Evolutionary conservation across 495 filamentous ascomycete species (phyloP), one percentile per base, ranked within the genome.

Genomic region (Talaromyces adpressus): DNA sequence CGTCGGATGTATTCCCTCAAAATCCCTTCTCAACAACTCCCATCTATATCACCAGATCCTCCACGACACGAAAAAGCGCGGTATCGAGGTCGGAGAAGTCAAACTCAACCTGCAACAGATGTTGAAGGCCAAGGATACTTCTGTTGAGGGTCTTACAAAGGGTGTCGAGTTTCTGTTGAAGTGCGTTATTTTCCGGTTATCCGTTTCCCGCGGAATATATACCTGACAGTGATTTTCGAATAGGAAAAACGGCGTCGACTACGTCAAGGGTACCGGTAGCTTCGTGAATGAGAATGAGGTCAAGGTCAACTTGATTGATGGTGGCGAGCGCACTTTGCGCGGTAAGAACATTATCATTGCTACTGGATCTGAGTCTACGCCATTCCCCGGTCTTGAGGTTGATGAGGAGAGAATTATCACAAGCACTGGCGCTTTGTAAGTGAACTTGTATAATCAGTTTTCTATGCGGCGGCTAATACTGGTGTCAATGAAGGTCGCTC

Each of bases 21-120:
- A 98, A 79, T 97, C 94, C 56, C 91, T 98, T 69, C 91, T 98
- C 74, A 98, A 98, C 87, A 98, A 98, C 84, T 97, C 95, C 67
- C 91, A 96, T 76, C 86, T 98, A 60, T 98, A 98, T 85, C 94
- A 98, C 83, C 89, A 92, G 80, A 89, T 97, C 70, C 87, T 93
- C 51, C 94, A 98, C 81, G 94, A 98, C 81, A 91, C 90, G 60
- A 97, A 98, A 82, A 88, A 90, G 76, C 92, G 94, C 73, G 94
- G 94, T 74, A 98, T 98, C 76, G 90, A 91, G 66, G 94, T 98
- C 68, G 90, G 90, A 69, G 91, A 95, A 80, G 93, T 98, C 70
- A 94, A 94, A 77, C 89, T 98, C 74, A 96, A 98, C 84, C 82
- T 98, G 32, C 76, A 79, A 69, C 88, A 94, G 73, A 91, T 98